Evolutionary conservation across 106 monocot species (phyloP), one percentile per base, ranked within the genome.

Genomic region (Allium fistulosum): DNA sequence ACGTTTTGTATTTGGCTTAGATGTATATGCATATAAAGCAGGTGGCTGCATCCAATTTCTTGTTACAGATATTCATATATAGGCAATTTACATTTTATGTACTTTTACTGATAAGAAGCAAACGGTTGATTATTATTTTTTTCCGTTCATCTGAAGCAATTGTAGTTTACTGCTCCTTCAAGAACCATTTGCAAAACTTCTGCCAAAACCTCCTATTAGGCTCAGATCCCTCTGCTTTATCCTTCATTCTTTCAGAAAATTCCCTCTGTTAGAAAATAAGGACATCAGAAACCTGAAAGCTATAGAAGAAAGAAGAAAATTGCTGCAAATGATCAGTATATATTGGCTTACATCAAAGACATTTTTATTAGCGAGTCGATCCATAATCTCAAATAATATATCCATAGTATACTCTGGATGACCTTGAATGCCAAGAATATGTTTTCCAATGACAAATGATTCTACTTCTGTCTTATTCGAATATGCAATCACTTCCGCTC

Each of bases 331-430:
- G 27, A 37, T 22, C 22, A 1, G 48, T 37, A 37, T 37, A 15
- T 11, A 53, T 6, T 45, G 7, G 37, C 74, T 82, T 73, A 91
- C 94, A 58, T 77, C 71, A 10, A 95, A 71, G 9, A 63, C 68
- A 65, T 75, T 67, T 12, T 77, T 81, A n/a, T 61, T 45, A 11
- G 58, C 57, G 6, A 95, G 87, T 11, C 94, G 84, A 46, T 87
- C 83, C 17, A 91, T 81, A 56, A 94, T 78, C 62, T 76, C 78
- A 48, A 15, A 66, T 16, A 94, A 65, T 46, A 94, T 94, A 66
- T 95, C 94, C 48, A 85, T 91, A 10, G 88, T 77, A 71, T 95
- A 95, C 53, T 95, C 94, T 0, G 94, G 94, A 51, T 95, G 94
- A 0, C 91, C 94, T 72, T 91, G 94, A 53, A 95, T 82, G 60